A percentile compares a stretch with the other conserved stretches of the same genome.
Conservation (phyloP, 495 filamentous ascomycete genomes). For the Tuber aestivum region DNA sequence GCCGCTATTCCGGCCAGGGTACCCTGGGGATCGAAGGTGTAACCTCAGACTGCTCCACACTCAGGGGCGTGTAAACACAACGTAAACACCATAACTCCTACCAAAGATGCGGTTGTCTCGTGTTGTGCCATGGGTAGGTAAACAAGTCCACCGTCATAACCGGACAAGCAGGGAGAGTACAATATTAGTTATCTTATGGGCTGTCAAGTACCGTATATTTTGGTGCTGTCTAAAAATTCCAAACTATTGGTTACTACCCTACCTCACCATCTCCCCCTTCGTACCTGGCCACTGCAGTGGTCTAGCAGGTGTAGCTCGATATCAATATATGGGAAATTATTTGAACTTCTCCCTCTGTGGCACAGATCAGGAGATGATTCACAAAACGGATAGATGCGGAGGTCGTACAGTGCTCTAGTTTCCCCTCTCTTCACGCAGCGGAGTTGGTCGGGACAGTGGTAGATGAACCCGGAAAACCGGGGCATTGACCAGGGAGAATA, state of each 20-base stretch:
- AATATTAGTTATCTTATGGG: not conserved
- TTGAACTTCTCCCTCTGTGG: not conserved
- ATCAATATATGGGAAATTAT: not conserved
- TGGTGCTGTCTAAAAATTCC: not conserved
- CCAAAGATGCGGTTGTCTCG: not conserved
- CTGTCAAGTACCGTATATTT: not conserved
- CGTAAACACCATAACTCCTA: slow-evolving; percentile 8
- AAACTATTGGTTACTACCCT: not conserved
- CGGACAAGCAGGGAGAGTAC: slow-evolving; percentile 15
- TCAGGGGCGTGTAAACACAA: slow-evolving; percentile 11
- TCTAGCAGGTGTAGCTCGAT: slow-evolving; percentile 24
- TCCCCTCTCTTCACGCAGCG: slow-evolving; percentile 23
- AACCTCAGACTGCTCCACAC: slow-evolving; percentile 1
- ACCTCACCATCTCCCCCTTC: not conserved
- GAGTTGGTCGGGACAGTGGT: slow-evolving; percentile 23
- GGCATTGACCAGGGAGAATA: not conserved
- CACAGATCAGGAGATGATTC: not conserved
- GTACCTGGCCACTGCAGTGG: not conserved
- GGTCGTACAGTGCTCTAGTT: slow-evolving; percentile 3
- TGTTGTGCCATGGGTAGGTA: not conserved
- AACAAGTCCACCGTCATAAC: slow-evolving; percentile 9
- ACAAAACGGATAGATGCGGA: slow-evolving; percentile 5
- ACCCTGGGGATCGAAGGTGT: slow-evolving; percentile 7
- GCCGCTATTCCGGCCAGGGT: slow-evolving; percentile 10
- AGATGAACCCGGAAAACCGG: slow-evolving; percentile 9